Evolutionary conservation across 2,329 filamentous ascomycete genomes (phyloP).

Genomic region (Cladosporium sphaerospermum): DNA sequence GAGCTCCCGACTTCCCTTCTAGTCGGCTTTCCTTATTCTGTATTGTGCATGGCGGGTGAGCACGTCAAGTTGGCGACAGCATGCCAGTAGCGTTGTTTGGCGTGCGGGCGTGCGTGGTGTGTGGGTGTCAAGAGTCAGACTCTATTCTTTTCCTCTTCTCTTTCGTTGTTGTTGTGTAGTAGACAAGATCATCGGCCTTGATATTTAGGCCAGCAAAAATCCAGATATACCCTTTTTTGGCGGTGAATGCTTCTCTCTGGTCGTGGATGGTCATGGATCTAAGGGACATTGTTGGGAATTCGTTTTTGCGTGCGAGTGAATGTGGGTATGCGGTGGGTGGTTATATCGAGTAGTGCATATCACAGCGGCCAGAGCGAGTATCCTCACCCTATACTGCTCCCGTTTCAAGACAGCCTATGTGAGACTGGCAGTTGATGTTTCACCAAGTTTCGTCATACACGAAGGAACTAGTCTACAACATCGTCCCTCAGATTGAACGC

Average conservation of each 20-base stretch:
- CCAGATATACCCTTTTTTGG: not conserved
- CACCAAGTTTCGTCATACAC: too few relatives aligned
- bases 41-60: slow-evolving; percentile 10
- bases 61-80: not conserved
- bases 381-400: too few relatives aligned
- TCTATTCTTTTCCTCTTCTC: not conserved
- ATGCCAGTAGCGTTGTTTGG: slow-evolving; percentile 3
- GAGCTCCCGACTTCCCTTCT: not conserved
- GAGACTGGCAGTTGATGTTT: too few relatives aligned
- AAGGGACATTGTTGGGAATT: too few relatives aligned
- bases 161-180: not conserved
- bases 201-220: not conserved
- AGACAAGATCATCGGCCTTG: not conserved
- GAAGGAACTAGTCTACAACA: slow-evolving; percentile 44
- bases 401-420: too few relatives aligned
- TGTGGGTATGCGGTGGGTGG: too few relatives aligned
- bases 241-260: not conserved
- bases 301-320: too few relatives aligned
- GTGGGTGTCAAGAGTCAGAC: not conserved
- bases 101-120: not conserved
- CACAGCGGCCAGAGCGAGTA: too few relatives aligned
- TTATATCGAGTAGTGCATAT: too few relatives aligned
- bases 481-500: slow-evolving; percentile 73
- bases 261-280: too few relatives aligned
- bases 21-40: not conserved